These are phyloP conservation scores for Ogataea trehalophila DNA, from an alignment of 805 yeast species.

Conservation along the genomic window DNA sequence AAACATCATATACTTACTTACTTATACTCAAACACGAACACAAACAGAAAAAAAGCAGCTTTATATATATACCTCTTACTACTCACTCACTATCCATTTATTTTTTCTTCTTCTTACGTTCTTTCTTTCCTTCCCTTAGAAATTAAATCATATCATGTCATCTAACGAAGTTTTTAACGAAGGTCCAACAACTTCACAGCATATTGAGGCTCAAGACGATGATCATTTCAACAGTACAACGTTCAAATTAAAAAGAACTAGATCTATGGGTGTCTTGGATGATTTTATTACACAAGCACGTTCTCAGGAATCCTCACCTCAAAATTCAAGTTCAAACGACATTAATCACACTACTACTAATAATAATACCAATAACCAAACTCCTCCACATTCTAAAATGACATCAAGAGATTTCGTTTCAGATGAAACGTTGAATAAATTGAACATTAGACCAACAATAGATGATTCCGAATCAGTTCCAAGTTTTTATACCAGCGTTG, in stretches of 20 bases:
- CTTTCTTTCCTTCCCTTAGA: too few species aligned
- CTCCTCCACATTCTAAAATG: constrained; percentile 54
- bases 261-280: constrained; percentile 77
- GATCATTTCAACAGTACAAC: constrained; percentile 66
- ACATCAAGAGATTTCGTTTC: constrained; percentile 91
- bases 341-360: too few species aligned
- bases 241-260: constrained; percentile 72
- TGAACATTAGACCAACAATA: constrained; percentile 31
- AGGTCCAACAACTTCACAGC: constrained; percentile 61
- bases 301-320: constrained; percentile 11
- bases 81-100: too few species aligned
- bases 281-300: constrained; percentile 38
- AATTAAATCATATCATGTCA: not conserved
- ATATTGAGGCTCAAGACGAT: constrained; percentile 66
- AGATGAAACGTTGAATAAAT: constrained; percentile 90
- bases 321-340: too few species aligned
- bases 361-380: constrained; percentile 35
- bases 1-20: too few species aligned
- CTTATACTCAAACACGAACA: too few species aligned
- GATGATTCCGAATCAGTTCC: constrained; percentile 22
- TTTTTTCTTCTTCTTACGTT: too few species aligned
- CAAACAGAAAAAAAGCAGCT: too few species aligned
- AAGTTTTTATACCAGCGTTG: constrained; percentile 22
- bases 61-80: too few species aligned
- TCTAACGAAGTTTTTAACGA: constrained; percentile 41